These are phyloP conservation scores for Allodekkera sacchari DNA, from an alignment of 805 yeast species.

Conservation along the genomic window DNA sequence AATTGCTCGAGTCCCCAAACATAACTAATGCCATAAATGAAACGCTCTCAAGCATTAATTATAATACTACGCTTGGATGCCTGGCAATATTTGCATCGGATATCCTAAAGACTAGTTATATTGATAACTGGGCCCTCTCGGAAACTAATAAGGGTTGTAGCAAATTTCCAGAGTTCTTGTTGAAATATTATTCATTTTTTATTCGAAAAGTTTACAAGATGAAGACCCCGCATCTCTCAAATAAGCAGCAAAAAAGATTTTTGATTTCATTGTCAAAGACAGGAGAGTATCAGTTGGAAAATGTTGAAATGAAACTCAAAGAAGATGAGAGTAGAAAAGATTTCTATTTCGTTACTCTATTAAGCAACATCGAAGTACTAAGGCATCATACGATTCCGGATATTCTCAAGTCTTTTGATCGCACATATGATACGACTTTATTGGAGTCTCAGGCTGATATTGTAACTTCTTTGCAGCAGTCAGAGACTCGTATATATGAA, in stretches of 20 bases:
- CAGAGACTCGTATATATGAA: conserved; percentile 47
- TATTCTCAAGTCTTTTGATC: conserved; percentile 41
- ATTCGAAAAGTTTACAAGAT: conserved; percentile 23
- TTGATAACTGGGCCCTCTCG: conserved; percentile 33
- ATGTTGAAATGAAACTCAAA: conserved; percentile 29
- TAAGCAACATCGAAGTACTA: conserved; percentile 46
- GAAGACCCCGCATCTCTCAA: conserved; percentile 12
- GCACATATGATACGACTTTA: conserved; percentile 37
- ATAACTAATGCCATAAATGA: conserved; percentile 12
- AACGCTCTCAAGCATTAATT: conserved; percentile 14
- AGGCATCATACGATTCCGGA: conserved; percentile 38
- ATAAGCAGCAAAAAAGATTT: conserved; percentile 27
- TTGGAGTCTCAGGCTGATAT: conserved; percentile 36
- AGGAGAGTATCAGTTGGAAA: conserved; percentile 37
- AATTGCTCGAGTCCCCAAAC: conserved; percentile 23
- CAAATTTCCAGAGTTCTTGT: conserved; percentile 29
- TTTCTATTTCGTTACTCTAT: conserved; percentile 26
- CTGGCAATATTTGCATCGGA: conserved; percentile 20
- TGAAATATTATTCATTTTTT: conserved; percentile 29
- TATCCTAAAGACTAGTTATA: conserved; percentile 11
- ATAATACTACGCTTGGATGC: conserved; percentile 18
- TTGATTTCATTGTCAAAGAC: conserved; percentile 25
- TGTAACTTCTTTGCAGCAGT: conserved; percentile 33
- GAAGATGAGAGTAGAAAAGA: conserved; percentile 11
- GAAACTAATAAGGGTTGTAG: conserved; percentile 25